phyloP scores from a whole-genome alignment of 345 rosid species.

The Hibiscus syriacus region DNA sequence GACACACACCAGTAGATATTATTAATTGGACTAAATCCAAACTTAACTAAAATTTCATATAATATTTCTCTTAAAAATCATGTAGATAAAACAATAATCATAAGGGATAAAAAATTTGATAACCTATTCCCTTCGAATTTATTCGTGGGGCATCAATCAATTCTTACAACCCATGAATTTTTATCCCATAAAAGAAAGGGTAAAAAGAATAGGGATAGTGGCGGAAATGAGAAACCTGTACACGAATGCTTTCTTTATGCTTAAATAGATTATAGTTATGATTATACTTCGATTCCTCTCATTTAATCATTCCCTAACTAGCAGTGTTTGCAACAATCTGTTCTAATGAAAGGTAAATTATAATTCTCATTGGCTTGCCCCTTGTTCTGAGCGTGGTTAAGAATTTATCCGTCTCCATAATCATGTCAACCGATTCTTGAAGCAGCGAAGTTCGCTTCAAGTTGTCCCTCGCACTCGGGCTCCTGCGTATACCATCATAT shows the following conservation, averaged over 20 bases:
- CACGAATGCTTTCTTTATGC: constrained; percentile 14
- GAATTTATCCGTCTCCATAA: background rate
- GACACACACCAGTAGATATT: too few relatives aligned
- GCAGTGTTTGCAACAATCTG: background rate
- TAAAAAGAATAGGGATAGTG: background rate
- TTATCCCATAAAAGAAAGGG: background rate
- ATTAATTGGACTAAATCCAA: too few relatives aligned
- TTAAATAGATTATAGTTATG: background rate
- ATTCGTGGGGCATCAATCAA: too few relatives aligned
- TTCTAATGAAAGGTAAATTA: background rate
- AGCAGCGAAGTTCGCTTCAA: background rate
- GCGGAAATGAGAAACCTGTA: constrained; percentile 4
- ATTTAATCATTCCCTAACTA: background rate
- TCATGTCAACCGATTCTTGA: background rate
- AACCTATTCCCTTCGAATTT: too few relatives aligned
- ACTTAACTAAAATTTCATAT: too few relatives aligned
- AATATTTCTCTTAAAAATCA: too few relatives aligned
- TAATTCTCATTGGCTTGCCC: background rate
- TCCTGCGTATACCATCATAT: background rate
- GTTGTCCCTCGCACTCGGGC: background rate
- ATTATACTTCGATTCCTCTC: background rate
- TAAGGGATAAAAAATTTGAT: too few relatives aligned
- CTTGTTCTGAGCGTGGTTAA: background rate
- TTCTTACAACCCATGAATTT: constrained; percentile 17
- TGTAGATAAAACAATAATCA: too few relatives aligned